phyloP scores from a whole-genome alignment of 306 rosid species.

The Cercis canadensis region DNA sequence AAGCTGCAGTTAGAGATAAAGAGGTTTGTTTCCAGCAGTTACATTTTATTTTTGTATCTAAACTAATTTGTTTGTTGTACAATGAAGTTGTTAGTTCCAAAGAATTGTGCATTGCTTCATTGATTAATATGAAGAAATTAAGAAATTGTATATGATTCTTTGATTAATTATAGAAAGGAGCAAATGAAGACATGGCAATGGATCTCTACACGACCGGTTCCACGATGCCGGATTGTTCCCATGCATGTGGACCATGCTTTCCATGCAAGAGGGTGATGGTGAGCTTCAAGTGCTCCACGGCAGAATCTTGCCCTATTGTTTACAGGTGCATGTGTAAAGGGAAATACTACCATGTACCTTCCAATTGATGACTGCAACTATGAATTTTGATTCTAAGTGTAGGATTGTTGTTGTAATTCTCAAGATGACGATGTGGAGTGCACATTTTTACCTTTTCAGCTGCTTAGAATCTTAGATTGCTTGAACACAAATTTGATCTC shows the following conservation, averaged over 20 bases:
- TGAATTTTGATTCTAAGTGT: background rate
- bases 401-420: slow-evolving; percentile 36
- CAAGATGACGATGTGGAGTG: background rate
- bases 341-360: slow-evolving; percentile 92
- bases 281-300: slow-evolving; percentile 80
- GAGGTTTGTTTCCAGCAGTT: slow-evolving; percentile 48
- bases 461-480: slow-evolving; percentile 30
- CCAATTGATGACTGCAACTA: slow-evolving; percentile 47
- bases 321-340: slow-evolving; percentile 87
- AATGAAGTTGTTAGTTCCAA: too few species aligned
- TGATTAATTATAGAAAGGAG: slow-evolving; percentile 41
- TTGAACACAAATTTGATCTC: background rate
- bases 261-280: slow-evolving; percentile 96
- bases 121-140: background rate
- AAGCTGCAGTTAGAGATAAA: slow-evolving; percentile 6
- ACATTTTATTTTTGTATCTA: background rate
- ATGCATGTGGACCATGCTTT: slow-evolving; percentile 92
- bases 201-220: slow-evolving; percentile 79
- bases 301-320: slow-evolving; percentile 91
- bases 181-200: slow-evolving; percentile 49
- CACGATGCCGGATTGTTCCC: slow-evolving; percentile 88
- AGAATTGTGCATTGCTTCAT: background rate
- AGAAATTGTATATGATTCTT: background rate
- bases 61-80: background rate
- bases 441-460: slow-evolving; percentile 23